Base-by-base conservation (phyloP, 768 basidiomycete genomes). In the Lentinula boryana region DNA sequence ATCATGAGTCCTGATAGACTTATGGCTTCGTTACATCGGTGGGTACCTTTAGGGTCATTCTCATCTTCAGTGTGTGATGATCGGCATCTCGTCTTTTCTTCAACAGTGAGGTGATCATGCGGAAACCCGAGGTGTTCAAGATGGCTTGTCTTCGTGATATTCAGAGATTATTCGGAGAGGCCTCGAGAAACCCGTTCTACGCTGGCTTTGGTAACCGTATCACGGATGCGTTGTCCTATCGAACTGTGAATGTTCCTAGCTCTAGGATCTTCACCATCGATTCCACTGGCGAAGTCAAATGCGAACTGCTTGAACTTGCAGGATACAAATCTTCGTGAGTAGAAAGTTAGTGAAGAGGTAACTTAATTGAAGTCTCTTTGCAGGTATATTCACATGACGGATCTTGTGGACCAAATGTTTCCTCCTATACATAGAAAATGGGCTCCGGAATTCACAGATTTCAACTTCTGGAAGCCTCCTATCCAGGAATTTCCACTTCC, bases 351-450 rank as follows among this genome's bases (percentile, higher is more conserved):
- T 27, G 9, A 35, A 38, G 12, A 53, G 21, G 4, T 58, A 48
- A 60, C 15, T 23, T 56, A 44, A 60, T 35, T 35, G 23, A 60
- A 57, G 48, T 49, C 35, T 58, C 33, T 50, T 35, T 64, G 9
- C 57, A 95, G 94, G 58, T 98, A 98, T 72, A 98, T 98, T 62
- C 92, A 95, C 70, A 95, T 98, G 93, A 96, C 95, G 7, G 95
- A 98, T 72, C 84, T 99, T n/a, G 97, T 99, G 15, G 95, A 99
- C 75, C 95, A 97, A 74, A 95, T 97, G 88, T 99, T 99, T 78
- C 97, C 97, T 36, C 93, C 96, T 0, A 94, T 98, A 59, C 83
- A 94, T 70, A 85, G 88, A 56, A 93, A 92, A 70, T 89, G 87
- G 84, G 82, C 88, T 12, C 85, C 91, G 1, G 95, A 95, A 70